Evolutionary conservation across 2,329 filamentous ascomycete genomes (phyloP).

Genomic region (Peltaster fructicola): DNA sequence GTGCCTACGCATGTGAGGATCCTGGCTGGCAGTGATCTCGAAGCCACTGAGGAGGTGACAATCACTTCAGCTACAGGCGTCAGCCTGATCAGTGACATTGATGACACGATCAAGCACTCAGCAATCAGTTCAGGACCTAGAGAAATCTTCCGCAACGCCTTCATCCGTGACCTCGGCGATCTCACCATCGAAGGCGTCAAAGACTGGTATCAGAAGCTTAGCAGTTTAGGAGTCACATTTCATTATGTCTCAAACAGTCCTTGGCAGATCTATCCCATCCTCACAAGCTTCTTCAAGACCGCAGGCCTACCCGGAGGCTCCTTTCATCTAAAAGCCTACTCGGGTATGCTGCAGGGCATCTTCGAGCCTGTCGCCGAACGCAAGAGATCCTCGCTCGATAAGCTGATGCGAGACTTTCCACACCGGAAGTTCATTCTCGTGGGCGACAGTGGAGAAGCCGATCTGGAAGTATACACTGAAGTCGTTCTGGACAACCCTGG

Average conservation of each 20-base stretch:
- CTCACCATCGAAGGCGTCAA: slow-evolving; percentile 71
- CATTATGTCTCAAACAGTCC: slow-evolving; percentile 99
- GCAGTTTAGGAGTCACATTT: slow-evolving; percentile 64
- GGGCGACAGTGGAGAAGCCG: slow-evolving; percentile 90
- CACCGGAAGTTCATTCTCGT: slow-evolving; percentile 77
- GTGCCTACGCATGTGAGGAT: slow-evolving; percentile 79
- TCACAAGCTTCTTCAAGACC: slow-evolving; percentile 67
- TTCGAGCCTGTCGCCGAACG: slow-evolving; percentile 93
- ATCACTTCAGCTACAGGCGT: slow-evolving; percentile 65
- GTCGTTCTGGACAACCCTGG: slow-evolving; percentile 71
- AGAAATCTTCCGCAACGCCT: slow-evolving; percentile 93
- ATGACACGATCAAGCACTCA: slow-evolving; percentile 93
- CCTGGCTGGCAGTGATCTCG: slow-evolving; percentile 69
- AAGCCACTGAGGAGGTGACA: slow-evolving; percentile 58
- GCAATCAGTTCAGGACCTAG: slow-evolving; percentile 74
- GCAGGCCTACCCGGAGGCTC: slow-evolving; percentile 73
- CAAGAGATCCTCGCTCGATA: slow-evolving; percentile 75
- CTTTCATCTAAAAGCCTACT: slow-evolving; percentile 90
- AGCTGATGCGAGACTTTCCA: slow-evolving; percentile 77
- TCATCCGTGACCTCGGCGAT: slow-evolving; percentile 68
- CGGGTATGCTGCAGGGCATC: slow-evolving; percentile 91
- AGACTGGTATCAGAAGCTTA: slow-evolving; percentile 72
- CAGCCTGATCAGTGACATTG: slow-evolving; percentile 91
- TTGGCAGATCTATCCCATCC: slow-evolving; percentile 87
- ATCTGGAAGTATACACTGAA: slow-evolving; percentile 93